Conservation (phyloP, 2,329 filamentous ascomycete species). For the Podosphaera fusca region DNA sequence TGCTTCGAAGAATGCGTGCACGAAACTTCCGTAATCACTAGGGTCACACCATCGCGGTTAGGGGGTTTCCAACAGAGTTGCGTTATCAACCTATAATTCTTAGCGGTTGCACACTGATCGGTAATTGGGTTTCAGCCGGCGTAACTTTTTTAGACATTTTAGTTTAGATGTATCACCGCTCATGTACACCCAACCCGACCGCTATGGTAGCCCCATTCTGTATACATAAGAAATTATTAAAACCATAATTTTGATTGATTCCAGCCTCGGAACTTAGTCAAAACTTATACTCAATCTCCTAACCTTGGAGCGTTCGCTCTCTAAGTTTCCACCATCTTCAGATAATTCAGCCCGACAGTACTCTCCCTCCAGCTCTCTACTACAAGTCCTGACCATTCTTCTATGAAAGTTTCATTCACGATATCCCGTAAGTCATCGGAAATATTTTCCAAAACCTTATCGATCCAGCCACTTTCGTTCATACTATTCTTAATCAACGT, state of each 20-base stretch:
- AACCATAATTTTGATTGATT: too few relatives aligned
- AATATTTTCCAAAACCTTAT: conserved; percentile 12
- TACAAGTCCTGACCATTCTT: conserved; percentile 15
- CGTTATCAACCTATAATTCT: too few relatives aligned
- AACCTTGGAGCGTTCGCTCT: not conserved
- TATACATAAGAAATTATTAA: not conserved
- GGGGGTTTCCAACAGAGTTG: too few relatives aligned
- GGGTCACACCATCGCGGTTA: too few relatives aligned
- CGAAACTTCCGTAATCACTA: too few relatives aligned
- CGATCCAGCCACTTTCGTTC: conserved; percentile 17
- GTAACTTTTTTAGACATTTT: too few relatives aligned
- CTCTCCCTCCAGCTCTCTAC: conserved; percentile 16
- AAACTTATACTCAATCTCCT: not conserved
- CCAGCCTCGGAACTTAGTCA: too few relatives aligned
- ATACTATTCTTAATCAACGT: conserved; percentile 11
- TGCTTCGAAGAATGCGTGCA: too few relatives aligned
- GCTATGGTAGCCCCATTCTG: not conserved
- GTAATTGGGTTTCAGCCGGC: too few relatives aligned
- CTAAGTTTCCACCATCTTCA: conserved; percentile 4
- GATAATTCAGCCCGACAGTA: conserved; percentile 12
- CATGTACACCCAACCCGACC: too few relatives aligned
- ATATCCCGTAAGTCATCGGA: conserved; percentile 3
- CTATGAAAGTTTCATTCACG: conserved; percentile 14
- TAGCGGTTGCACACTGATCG: too few relatives aligned
- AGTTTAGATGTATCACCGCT: too few relatives aligned